Conservation (phyloP, 2,329 filamentous ascomycete genomes). For the Podosphaera fusca region DNA sequence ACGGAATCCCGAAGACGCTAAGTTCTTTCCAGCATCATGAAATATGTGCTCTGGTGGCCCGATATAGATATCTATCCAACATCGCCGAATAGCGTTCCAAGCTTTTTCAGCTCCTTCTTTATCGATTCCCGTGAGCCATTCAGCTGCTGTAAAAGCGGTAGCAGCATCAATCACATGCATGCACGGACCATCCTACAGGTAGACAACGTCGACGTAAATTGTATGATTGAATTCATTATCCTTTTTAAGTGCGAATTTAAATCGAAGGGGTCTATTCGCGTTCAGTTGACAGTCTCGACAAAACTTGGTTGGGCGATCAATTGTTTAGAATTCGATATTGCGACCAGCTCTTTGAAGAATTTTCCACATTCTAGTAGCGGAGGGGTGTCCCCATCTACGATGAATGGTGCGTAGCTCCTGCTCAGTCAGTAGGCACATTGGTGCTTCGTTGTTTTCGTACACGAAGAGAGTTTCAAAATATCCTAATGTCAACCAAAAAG, state of each 20-base stretch:
- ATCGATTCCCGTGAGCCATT: not conserved
- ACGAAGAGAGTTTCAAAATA: not conserved
- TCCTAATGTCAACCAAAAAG: not conserved
- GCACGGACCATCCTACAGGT: not conserved
- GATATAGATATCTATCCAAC: not conserved
- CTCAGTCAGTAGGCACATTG: no score
- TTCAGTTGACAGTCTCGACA: not conserved
- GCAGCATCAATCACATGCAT: not conserved
- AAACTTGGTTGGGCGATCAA: not conserved
- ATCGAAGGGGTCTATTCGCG: not conserved
- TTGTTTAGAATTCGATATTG: no score
- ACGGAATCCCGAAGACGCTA: not conserved
- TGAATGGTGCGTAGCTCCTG: not conserved
- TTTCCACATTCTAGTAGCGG: not conserved
- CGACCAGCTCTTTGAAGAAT: not conserved
- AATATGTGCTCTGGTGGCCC: not conserved
- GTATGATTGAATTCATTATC: not conserved
- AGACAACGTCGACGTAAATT: not conserved
- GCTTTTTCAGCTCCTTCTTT: not conserved
- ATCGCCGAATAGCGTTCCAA: not conserved
- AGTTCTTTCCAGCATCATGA: slow-evolving; percentile 2
- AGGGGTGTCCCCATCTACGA: not conserved
- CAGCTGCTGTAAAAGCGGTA: not conserved
- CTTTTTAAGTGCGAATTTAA: not conserved
- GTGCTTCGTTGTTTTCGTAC: no score